Base-by-base conservation (phyloP, 2,329 filamentous ascomycete genomes). In the Venturiaceae sp. region DNA sequence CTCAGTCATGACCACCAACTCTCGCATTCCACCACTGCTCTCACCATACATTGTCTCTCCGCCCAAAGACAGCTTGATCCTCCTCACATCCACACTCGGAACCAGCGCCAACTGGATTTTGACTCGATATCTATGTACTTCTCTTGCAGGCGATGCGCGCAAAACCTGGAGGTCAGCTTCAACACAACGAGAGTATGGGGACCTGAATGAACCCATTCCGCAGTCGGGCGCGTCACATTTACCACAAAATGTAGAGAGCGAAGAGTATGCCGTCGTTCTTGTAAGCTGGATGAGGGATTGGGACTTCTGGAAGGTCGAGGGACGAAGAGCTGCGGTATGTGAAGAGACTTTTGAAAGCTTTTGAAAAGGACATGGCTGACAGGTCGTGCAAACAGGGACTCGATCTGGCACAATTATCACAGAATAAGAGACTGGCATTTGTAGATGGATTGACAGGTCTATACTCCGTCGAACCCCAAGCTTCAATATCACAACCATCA, bases 221-320 rank as follows among this genome's bases (percentile, higher is more conserved):
- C 71, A 28, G 79, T 76, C 54, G 80, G 44, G 7, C 30, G 44
- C 8, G 7, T 59, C 58, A 23, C 50, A 58, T 21, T 41, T 16
- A 19, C 23, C 46, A 21, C 52, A 55, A 5, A 44, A 57, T 30
- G 47, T 41, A 14, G 64, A 57, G 33, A 63, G 65, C 16, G 62
- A 63, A 11, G 66, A 66, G 30, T 63, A 64, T 9, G 70, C 69
- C 19, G 72, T 96, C 0, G 77, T 96, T 3, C 77, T 96, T 3
- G 84, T 94, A 60, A 95, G 88, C 74, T 96, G 94, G 72, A 75
- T 95, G 72, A 81, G 89, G 61, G 87, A 92, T 65, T 82, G 80
- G 62, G 75, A 81, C 1, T 95, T 95, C 68, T 96, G 91, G 90
- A 84, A 77, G 62, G 82, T 85, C 3, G 86, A 88, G 54, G 80